Conservation (phyloP, 345 rosid species). For the Euclidium syriacum region DNA sequence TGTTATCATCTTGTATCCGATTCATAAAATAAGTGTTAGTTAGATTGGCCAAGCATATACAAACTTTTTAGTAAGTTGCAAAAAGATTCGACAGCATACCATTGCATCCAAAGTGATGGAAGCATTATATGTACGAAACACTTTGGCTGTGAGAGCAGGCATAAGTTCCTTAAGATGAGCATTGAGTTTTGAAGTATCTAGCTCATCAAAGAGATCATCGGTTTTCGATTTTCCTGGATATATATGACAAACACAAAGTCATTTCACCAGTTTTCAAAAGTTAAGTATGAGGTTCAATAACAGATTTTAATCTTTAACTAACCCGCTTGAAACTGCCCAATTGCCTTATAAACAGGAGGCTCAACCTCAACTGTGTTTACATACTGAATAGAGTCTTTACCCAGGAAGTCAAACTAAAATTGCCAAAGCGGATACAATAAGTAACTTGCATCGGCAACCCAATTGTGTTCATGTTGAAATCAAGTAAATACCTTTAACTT, state of each 20-base stretch:
- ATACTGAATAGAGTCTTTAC: conserved; percentile 99
- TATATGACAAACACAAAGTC: neutral
- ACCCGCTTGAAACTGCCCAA: conserved; percentile 83
- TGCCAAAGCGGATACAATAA: too few relatives aligned
- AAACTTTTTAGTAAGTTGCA: too few relatives aligned
- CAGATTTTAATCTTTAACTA: too few relatives aligned
- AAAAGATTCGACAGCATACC: too few relatives aligned
- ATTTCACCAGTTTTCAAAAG: too few relatives aligned
- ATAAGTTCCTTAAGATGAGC: conserved; percentile 95
- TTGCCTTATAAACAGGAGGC: conserved; percentile 90
- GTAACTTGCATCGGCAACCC: too few relatives aligned
- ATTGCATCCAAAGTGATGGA: conserved; percentile 82
- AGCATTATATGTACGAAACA: conserved; percentile 97
- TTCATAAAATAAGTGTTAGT: too few relatives aligned
- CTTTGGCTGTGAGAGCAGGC: conserved; percentile 99
- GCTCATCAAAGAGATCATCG: conserved; percentile 82
- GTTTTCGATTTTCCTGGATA: conserved; percentile 54
- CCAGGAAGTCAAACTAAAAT: conserved; percentile 99
- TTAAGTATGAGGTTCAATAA: too few relatives aligned
- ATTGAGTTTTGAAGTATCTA: conserved; percentile 88
- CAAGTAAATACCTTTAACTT: conserved; percentile 53
- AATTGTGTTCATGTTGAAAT: too few relatives aligned
- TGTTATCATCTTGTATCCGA: too few relatives aligned
- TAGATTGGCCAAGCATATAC: too few relatives aligned
- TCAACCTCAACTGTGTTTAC: conserved; percentile 88